Evolutionary conservation across 164 flowering plant species (phyloP).

Genomic region (Pachysandra terminalis): DNA sequence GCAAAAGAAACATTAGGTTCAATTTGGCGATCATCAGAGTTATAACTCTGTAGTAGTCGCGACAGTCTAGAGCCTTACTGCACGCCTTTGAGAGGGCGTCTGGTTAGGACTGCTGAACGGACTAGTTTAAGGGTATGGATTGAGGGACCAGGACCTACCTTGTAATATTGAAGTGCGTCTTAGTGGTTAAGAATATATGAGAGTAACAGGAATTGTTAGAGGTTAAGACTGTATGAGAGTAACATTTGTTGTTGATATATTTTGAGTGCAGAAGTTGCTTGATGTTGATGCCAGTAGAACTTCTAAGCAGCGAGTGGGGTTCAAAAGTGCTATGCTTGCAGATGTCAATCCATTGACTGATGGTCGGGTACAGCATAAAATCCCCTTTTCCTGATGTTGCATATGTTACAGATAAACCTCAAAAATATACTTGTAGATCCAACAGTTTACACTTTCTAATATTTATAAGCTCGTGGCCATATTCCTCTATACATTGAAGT

Average conservation of each 20-base stretch:
- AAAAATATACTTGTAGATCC: not conserved
- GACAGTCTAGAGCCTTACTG: too few species aligned
- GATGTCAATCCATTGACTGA: constrained; percentile 74
- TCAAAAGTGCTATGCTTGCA: constrained; percentile 84
- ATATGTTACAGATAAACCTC: not conserved
- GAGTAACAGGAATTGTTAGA: not conserved
- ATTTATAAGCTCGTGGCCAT: too few species aligned
- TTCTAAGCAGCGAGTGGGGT: constrained; percentile 67
- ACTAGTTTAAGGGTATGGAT: too few species aligned
- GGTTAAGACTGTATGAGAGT: not conserved
- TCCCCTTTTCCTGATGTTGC: not conserved
- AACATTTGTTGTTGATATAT: not conserved
- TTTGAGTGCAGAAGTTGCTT: constrained; percentile 65
- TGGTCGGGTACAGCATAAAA: constrained; percentile 65
- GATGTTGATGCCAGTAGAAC: constrained; percentile 39
- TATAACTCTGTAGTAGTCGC: too few species aligned
- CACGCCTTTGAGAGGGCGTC: too few species aligned
- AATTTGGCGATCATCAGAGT: too few species aligned
- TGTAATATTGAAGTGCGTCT: too few species aligned
- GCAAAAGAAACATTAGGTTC: too few species aligned
- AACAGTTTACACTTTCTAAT: not conserved
- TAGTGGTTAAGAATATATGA: too few species aligned
- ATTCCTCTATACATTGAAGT: not conserved
- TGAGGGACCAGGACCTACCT: too few species aligned
- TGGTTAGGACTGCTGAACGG: too few species aligned